Conservation (phyloP, 139 green algal genomes). For the Auxenochlorella pyrenoidosa region DNA sequence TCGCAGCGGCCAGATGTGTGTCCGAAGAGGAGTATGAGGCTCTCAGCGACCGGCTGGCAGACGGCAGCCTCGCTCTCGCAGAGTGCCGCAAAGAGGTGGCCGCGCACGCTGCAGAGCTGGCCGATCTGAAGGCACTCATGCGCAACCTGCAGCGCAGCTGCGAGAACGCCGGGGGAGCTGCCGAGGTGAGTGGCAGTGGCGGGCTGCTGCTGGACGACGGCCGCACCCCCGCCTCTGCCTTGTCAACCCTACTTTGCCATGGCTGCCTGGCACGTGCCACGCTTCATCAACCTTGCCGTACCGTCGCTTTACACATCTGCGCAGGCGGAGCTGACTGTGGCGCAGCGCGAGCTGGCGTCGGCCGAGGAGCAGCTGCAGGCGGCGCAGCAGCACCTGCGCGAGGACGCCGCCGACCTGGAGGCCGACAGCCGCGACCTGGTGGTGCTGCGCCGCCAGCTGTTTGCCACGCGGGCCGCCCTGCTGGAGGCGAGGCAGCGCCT, state of each 20-base stretch:
- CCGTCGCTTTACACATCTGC: background rate
- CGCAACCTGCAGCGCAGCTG: background rate
- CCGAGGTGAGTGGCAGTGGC: background rate
- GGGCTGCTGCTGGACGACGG: background rate
- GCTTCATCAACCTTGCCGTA: too few species aligned
- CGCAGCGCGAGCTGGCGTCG: background rate
- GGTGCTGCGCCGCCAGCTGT: slow-evolving; percentile 5
- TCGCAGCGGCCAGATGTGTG: background rate
- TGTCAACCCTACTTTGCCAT: too few species aligned
- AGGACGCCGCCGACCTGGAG: background rate
- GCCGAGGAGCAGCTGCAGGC: background rate
- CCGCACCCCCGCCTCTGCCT: too few species aligned
- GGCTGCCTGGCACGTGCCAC: too few species aligned
- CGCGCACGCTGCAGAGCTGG: background rate
- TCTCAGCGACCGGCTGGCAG: background rate
- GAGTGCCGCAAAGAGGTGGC: background rate
- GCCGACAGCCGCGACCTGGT: slow-evolving; percentile 3
- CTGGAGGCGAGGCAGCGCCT: background rate
- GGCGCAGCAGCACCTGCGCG: background rate
- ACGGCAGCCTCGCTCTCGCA: background rate
- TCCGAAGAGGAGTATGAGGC: background rate
- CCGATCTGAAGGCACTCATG: background rate
- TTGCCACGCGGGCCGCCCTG: background rate
- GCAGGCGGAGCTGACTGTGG: background rate
- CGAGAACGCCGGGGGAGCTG: background rate